phyloP scores from a whole-genome alignment of 352 stramenopile genomes.

The Aphanomyces stellatus region DNA sequence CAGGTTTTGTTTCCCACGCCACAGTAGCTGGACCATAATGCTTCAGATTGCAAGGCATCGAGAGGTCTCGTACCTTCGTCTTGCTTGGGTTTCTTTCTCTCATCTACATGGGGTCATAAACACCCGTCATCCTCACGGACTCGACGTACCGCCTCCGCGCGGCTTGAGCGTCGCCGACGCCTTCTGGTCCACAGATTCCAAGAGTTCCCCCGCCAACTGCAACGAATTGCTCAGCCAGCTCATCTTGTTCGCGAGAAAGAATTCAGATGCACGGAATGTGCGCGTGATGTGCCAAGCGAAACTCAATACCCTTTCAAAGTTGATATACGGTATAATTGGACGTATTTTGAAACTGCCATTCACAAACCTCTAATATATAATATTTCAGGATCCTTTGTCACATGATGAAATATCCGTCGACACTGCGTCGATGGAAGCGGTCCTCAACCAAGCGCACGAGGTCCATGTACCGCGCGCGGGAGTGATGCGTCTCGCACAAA shows the following conservation, averaged over 20 bases:
- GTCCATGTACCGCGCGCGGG: no score
- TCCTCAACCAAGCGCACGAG: no score
- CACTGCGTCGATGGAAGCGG: no score
- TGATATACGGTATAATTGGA: no score
- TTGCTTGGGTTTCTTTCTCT: slow-evolving; percentile 15
- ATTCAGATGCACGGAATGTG: no score
- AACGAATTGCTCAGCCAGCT: slow-evolving; percentile 82
- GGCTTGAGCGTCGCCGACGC: slow-evolving; percentile 54
- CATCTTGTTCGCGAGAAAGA: slow-evolving; percentile 29
- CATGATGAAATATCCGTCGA: no score
- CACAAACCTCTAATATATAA: no score
- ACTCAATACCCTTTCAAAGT: no score
- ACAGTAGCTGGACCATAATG: neutral
- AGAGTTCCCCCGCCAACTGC: slow-evolving; percentile 63
- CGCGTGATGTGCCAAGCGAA: no score
- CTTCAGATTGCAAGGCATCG: neutral
- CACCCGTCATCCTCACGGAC: neutral
- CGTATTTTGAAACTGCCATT: no score
- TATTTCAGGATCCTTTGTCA: no score
- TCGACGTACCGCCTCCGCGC: slow-evolving; percentile 1
- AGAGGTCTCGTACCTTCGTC: slow-evolving; percentile 1
- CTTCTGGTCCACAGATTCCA: slow-evolving; percentile 82
- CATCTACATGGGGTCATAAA: slow-evolving; percentile 10
- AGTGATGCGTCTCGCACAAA: neutral
- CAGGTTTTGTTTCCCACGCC: neutral